Conservation (phyloP, 1,139 yeast genomes). For the Debaryomyces nepalensis region DNA sequence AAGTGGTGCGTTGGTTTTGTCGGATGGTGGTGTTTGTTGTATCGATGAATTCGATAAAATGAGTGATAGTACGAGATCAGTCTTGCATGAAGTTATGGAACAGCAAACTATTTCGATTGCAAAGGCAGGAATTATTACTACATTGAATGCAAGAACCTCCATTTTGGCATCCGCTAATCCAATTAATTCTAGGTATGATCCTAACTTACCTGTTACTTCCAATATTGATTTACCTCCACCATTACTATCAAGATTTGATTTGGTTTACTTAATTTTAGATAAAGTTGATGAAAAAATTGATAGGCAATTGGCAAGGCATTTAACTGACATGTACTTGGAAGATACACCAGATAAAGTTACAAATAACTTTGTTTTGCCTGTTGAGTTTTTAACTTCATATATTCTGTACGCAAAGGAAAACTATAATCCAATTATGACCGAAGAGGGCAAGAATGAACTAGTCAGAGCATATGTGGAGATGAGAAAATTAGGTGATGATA, state of each 20-base stretch:
- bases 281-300: conserved; percentile 88
- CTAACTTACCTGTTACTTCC: conserved; percentile 88
- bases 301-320: conserved; percentile 84
- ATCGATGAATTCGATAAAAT: conserved; percentile 98
- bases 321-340: conserved; percentile 90
- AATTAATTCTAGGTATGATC: conserved; percentile 94
- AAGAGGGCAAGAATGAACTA: conserved; percentile 80
- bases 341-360: conserved; percentile 81
- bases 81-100: conserved; percentile 98
- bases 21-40: conserved; percentile 99
- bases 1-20: conserved; percentile 93
- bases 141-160: conserved; percentile 94
- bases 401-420: conserved; percentile 92
- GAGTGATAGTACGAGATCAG: conserved; percentile 94
- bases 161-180: conserved; percentile 97
- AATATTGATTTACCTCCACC: conserved; percentile 98
- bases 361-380: conserved; percentile 69
- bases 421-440: conserved; percentile 74
- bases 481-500: conserved; percentile 94
- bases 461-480: conserved; percentile 91
- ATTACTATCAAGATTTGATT: conserved; percentile 87
- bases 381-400: conserved; percentile 84
- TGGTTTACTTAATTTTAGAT: conserved; percentile 89
- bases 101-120: conserved; percentile 98
- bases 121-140: conserved; percentile 96